Evolutionary conservation across 2,329 filamentous ascomycete genomes (phyloP).

Genomic region (Calonectria pseudoturangicola): DNA sequence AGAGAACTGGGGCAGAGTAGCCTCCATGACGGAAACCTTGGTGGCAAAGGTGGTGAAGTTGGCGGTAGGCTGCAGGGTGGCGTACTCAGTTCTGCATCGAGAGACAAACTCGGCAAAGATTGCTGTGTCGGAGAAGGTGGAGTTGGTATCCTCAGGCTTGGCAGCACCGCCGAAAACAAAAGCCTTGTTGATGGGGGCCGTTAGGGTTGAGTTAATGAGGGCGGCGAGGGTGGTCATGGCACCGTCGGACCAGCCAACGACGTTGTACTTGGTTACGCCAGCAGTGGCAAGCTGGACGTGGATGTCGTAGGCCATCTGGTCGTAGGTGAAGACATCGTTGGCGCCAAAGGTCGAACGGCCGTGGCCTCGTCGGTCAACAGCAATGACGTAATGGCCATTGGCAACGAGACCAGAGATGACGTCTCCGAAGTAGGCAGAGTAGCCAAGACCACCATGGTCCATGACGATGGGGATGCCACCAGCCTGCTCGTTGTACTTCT

Average conservation of each 20-base stretch:
- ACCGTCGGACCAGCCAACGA: constrained; percentile 66
- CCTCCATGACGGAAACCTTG: constrained; percentile 62
- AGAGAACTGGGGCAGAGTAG: constrained; percentile 59
- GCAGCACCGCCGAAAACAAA: constrained; percentile 63
- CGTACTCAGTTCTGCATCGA: constrained; percentile 61
- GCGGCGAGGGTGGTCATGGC: constrained; percentile 61
- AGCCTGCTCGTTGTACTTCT: constrained; percentile 62
- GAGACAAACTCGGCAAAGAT: constrained; percentile 60
- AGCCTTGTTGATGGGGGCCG: constrained; percentile 60
- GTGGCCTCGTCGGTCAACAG: constrained; percentile 64
- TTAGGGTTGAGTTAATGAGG: constrained; percentile 58
- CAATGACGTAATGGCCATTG: constrained; percentile 61
- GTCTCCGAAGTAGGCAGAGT: constrained; percentile 63
- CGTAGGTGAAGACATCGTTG: constrained; percentile 62
- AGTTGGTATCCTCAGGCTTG: constrained; percentile 59
- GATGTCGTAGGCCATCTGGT: constrained; percentile 61
- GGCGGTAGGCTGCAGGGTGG: constrained; percentile 58
- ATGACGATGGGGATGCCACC: constrained; percentile 61
- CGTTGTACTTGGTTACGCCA: constrained; percentile 57
- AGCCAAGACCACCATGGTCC: constrained; percentile 64
- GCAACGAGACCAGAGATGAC: constrained; percentile 60
- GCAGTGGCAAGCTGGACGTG: constrained; percentile 56
- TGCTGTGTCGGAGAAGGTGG: constrained; percentile 56
- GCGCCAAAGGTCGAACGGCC: constrained; percentile 62
- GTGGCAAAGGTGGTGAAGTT: constrained; percentile 61